Percentiles rank a stretch among this genome's conserved stretches.
phyloP scores from a whole-genome alignment of 2,329 filamentous ascomycete genomes.

The Aureobasidium pullulans region DNA sequence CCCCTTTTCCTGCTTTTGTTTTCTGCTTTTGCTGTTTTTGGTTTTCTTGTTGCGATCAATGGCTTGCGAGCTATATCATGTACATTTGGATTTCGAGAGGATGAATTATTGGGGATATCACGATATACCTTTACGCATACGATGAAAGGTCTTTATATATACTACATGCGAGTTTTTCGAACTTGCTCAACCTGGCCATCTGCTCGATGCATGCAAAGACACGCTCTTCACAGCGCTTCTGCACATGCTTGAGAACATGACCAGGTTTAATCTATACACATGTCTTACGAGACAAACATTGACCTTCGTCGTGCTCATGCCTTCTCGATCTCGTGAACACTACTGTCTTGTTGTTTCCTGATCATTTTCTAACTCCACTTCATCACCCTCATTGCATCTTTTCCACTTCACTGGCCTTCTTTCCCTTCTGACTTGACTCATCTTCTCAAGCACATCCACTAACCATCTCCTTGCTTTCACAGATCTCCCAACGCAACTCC shows the following conservation, averaged over 20 bases:
- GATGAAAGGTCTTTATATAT: background rate
- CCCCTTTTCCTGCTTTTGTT: background rate
- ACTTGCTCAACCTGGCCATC: too few relatives aligned
- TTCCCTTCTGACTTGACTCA: too few relatives aligned
- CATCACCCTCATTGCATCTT: too few relatives aligned
- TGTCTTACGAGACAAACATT: background rate
- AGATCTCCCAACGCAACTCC: slow-evolving; percentile 6
- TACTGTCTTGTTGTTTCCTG: background rate
- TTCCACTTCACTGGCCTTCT: too few relatives aligned
- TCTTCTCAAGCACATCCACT: background rate
- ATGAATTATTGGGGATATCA: background rate
- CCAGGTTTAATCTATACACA: background rate
- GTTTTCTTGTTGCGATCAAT: background rate
- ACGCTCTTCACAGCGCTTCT: too few relatives aligned
- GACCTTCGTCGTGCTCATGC: background rate
- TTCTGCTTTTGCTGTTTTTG: background rate
- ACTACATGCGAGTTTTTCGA: background rate
- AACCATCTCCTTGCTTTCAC: background rate
- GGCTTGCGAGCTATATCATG: background rate
- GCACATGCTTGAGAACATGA: too few relatives aligned
- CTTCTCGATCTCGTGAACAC: too few relatives aligned
- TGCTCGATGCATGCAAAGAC: too few relatives aligned
- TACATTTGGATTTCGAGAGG: background rate
- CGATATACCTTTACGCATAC: too few relatives aligned
- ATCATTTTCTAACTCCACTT: too few relatives aligned